Percentiles rank a stretch among this genome's conserved stretches.
These are phyloP conservation scores for Fabrea salina DNA, from an alignment of 169 alveolate species.

Conservation along the genomic window DNA sequence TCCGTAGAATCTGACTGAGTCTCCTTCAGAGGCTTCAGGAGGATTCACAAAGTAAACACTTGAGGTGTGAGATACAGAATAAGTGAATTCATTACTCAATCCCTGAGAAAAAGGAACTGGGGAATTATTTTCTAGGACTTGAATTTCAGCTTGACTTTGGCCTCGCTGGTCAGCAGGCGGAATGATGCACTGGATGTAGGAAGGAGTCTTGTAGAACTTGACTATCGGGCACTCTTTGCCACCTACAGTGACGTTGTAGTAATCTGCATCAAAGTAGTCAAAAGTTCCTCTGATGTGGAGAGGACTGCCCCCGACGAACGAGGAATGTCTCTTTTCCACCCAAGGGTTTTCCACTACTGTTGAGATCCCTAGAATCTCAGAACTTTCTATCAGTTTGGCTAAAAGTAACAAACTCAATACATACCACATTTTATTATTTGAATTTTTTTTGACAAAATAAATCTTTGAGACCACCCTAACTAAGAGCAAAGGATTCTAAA, in stretches of 20 bases:
- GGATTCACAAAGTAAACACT: background rate
- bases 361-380: constrained; percentile 11
- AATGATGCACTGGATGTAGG: background rate
- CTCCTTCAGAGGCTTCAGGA: constrained; percentile 28
- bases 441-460: too few species aligned
- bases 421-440: too few species aligned
- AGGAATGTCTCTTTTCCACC: background rate
- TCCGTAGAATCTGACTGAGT: constrained; percentile 12
- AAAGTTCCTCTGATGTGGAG: constrained; percentile 5
- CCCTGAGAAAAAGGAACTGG: background rate
- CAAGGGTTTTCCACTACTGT: background rate
- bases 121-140: background rate
- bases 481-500: too few species aligned
- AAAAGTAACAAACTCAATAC: too few species aligned
- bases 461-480: too few species aligned
- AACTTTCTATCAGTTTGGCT: too few species aligned
- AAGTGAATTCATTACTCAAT: background rate
- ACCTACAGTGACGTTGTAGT: background rate
- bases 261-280: background rate
- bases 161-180: background rate
- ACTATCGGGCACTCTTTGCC: background rate
- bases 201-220: background rate
- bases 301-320: background rate
- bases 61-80: background rate
- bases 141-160: background rate